Conservation (phyloP, 768 basidiomycete genomes). For the Lentinula lateritia region DNA sequence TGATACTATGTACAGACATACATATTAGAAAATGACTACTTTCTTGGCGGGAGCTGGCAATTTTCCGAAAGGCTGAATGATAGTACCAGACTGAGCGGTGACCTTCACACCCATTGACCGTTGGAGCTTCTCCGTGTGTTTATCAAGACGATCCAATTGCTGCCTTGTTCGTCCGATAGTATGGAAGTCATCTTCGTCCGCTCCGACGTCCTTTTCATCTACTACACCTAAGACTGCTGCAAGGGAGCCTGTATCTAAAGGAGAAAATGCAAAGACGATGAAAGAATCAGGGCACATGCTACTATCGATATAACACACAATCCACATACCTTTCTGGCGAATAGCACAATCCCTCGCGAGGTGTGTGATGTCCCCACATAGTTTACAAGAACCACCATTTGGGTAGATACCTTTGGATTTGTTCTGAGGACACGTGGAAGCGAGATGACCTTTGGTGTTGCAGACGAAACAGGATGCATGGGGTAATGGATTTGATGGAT, state of each 20-base stretch:
- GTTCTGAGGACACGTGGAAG: conserved; percentile 79
- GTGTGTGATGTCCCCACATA: conserved; percentile 83
- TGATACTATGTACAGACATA: too few species aligned
- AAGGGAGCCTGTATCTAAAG: conserved; percentile 31
- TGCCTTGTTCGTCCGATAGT: conserved; percentile 58
- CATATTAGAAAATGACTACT: conserved; percentile 38
- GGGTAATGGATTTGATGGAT: conserved; percentile 66
- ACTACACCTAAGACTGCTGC: conserved; percentile 32
- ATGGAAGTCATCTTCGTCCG: conserved; percentile 97
- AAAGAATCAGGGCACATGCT: background rate
- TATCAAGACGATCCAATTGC: conserved; percentile 60
- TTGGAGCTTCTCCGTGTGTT: conserved; percentile 36
- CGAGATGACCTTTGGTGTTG: conserved; percentile 76
- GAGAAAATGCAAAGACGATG: background rate
- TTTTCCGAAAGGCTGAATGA: conserved; percentile 28
- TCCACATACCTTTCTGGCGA: conserved; percentile 46
- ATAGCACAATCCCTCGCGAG: conserved; percentile 79
- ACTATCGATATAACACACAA: background rate
- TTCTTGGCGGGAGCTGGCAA: conserved; percentile 31
- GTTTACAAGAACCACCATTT: conserved; percentile 85
- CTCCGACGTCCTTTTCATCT: conserved; percentile 47
- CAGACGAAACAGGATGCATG: conserved; percentile 94
- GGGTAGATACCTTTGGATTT: conserved; percentile 80
- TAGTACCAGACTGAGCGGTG: conserved; percentile 34
- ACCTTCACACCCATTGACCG: conserved; percentile 36